These are phyloP conservation scores for Fonsecaea erecta DNA, from an alignment of 2,329 filamentous ascomycete genomes.

Conservation along the genomic window DNA sequence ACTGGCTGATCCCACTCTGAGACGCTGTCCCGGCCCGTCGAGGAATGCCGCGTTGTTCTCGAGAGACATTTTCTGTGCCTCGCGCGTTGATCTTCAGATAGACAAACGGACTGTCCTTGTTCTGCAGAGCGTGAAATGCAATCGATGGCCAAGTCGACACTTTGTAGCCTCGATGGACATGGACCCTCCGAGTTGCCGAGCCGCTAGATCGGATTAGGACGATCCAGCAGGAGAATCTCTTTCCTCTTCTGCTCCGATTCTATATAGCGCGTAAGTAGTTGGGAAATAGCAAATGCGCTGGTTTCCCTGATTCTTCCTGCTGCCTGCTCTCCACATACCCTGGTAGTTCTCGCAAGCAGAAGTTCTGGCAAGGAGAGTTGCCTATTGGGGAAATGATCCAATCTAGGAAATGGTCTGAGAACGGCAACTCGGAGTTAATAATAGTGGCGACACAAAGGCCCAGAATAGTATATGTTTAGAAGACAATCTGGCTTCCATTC, in stretches of 20 bases:
- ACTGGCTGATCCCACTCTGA: slow-evolving; percentile 31
- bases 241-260: neutral
- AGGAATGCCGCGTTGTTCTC: neutral
- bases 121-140: neutral
- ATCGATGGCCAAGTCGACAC: neutral
- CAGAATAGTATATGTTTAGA: neutral
- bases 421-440: neutral
- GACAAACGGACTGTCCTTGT: neutral
- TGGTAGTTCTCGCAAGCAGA: no score
- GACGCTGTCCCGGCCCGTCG: slow-evolving; percentile 11
- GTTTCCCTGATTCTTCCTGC: neutral
- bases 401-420: neutral
- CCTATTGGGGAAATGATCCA: neutral
- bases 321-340: neutral
- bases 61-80: neutral
- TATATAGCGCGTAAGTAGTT: neutral
- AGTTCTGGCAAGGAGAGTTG: neutral
- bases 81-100: neutral
- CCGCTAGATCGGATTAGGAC: neutral
- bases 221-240: neutral
- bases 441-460: neutral
- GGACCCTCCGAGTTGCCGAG: neutral
- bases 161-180: neutral
- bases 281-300: neutral
- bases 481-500: neutral